These are phyloP conservation scores for Mucor irregularis DNA, from an alignment of 371 early-diverging fungal species.

Conservation along the genomic window DNA sequence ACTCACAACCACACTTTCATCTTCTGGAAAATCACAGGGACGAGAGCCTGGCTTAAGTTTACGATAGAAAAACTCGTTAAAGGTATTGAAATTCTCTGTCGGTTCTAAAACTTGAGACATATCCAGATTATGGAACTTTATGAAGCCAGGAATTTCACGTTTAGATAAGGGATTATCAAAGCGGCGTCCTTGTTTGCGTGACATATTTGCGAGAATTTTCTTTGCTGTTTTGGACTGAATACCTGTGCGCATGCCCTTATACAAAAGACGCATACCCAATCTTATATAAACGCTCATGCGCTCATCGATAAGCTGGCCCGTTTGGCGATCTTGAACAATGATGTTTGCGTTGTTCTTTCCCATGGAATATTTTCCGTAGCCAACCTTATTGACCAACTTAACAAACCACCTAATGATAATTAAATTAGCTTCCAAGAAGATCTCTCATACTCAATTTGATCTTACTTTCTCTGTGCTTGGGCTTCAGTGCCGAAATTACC, in stretches of 20 bases:
- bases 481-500: constrained; percentile 81
- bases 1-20: constrained; percentile 70
- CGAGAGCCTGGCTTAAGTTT: constrained; percentile 75
- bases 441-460: neutral
- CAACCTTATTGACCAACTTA: constrained; percentile 72
- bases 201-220: constrained; percentile 61
- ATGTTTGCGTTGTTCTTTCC: constrained; percentile 80
- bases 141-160: constrained; percentile 74
- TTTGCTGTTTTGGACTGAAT: constrained; percentile 52
- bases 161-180: constrained; percentile 72
- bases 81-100: constrained; percentile 67
- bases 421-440: neutral
- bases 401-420: constrained; percentile 68
- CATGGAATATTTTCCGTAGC: constrained; percentile 72
- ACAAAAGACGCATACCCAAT: constrained; percentile 81
- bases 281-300: constrained; percentile 84
- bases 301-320: constrained; percentile 79
- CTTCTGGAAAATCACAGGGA: constrained; percentile 58
- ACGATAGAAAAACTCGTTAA: constrained; percentile 91
- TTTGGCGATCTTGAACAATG: constrained; percentile 72
- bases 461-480: constrained; percentile 65
- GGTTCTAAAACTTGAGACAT: constrained; percentile 67
- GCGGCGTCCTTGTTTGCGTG: constrained; percentile 76
- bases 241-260: constrained; percentile 58
- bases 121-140: constrained; percentile 74